These are phyloP conservation scores for Chaetomiaceae sp. DNA, from an alignment of 2,329 filamentous ascomycete genomes.

Conservation along the genomic window DNA sequence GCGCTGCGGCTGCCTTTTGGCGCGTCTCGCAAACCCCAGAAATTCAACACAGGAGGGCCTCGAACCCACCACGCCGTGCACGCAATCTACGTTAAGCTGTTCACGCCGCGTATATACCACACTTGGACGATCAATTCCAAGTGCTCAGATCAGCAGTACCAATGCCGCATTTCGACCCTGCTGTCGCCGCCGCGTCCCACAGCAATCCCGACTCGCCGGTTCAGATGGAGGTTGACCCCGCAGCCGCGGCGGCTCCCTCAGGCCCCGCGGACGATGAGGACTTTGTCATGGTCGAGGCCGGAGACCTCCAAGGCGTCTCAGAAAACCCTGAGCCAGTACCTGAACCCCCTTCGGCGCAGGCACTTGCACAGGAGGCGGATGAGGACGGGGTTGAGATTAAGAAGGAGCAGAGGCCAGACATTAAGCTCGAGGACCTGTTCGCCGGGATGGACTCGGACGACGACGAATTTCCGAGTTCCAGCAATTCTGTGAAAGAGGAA, in stretches of 20 bases:
- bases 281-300: conserved; percentile 18
- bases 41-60: no score
- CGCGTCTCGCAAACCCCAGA: not conserved
- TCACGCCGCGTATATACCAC: no score
- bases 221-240: conserved; percentile 11
- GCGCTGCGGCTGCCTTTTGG: not conserved
- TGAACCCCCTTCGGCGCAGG: not conserved
- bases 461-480: conserved; percentile 49
- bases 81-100: no score
- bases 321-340: not conserved
- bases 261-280: conserved; percentile 11
- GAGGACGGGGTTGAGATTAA: conserved; percentile 5
- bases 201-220: not conserved
- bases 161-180: conserved; percentile 13
- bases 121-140: no score
- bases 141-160: no score
- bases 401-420: conserved; percentile 26
- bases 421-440: conserved; percentile 54
- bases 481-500: conserved; percentile 31
- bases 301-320: not conserved
- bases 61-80: no score
- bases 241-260: not conserved
- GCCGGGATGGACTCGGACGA: conserved; percentile 54
- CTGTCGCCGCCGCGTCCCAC: not conserved
- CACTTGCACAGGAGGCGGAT: not conserved